phyloP scores from a whole-genome alignment of 2,329 filamentous ascomycete genomes.

The Ophiostoma tasmaniense region DNA sequence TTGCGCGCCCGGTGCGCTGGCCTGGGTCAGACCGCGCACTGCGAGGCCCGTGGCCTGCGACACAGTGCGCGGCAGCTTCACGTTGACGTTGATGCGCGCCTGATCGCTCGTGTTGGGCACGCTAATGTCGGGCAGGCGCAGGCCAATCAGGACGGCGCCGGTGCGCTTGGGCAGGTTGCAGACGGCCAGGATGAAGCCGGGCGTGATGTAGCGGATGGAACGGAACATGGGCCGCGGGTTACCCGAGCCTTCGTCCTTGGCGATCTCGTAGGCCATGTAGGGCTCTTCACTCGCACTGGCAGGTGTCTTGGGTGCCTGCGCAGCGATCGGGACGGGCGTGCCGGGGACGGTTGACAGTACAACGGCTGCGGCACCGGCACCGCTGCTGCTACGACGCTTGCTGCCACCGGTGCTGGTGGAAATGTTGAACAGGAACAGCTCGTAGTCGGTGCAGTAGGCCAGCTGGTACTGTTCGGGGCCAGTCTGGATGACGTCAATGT shows the following conservation, averaged over 20 bases:
- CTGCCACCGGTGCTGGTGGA: slow-evolving; percentile 34
- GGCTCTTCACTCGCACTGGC: slow-evolving; percentile 36
- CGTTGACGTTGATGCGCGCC: slow-evolving; percentile 43
- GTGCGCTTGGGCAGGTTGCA: slow-evolving; percentile 51
- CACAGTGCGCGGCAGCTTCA: slow-evolving; percentile 54
- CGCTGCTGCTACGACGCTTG: not conserved
- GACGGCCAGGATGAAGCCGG: slow-evolving; percentile 48
- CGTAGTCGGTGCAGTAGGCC: slow-evolving; percentile 68
- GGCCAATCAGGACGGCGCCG: slow-evolving; percentile 48
- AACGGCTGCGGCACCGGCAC: not conserved
- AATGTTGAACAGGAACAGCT: slow-evolving; percentile 60
- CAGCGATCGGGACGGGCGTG: not conserved
- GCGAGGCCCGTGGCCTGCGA: slow-evolving; percentile 72
- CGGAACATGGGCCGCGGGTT: slow-evolving; percentile 44
- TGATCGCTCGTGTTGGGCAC: slow-evolving; percentile 27
- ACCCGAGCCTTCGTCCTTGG: slow-evolving; percentile 34
- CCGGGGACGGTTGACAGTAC: not conserved
- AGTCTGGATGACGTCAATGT: slow-evolving; percentile 60
- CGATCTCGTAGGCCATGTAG: slow-evolving; percentile 46
- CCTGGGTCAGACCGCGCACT: slow-evolving; percentile 57
- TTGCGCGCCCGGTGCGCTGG: slow-evolving; percentile 34
- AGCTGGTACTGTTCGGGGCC: slow-evolving; percentile 58
- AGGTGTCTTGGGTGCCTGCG: not conserved
- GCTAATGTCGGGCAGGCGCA: slow-evolving; percentile 34
- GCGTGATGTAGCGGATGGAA: slow-evolving; percentile 50